Percentiles rank a stretch among this genome's conserved stretches.
These are phyloP conservation scores for Phaseolus coccineus DNA, from an alignment of 331 rosid genomes.

Conservation along the genomic window DNA sequence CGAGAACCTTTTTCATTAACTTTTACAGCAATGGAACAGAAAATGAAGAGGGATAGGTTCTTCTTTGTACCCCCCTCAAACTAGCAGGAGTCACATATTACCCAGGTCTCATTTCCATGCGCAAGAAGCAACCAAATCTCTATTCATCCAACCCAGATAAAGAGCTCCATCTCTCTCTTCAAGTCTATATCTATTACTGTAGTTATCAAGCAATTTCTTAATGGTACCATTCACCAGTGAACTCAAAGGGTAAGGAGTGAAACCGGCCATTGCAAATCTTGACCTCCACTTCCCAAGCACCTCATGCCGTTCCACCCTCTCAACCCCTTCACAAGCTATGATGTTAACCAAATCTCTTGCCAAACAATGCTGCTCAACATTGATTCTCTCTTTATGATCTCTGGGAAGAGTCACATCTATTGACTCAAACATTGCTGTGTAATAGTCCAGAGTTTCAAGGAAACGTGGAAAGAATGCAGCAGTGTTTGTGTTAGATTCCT, in stretches of 20 bases:
- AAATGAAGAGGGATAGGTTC: constrained; percentile 25
- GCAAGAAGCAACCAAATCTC: constrained; percentile 94
- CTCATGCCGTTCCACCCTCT: constrained; percentile 95
- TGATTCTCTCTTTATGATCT: constrained; percentile 79
- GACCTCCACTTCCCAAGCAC: constrained; percentile 88
- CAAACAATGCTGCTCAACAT: constrained; percentile 96
- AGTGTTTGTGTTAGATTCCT: constrained; percentile 90
- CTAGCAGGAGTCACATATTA: constrained; percentile 11
- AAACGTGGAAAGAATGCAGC: constrained; percentile 86
- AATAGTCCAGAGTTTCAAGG: constrained; percentile 75
- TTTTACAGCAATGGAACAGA: constrained; percentile 42
- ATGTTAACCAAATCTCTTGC: constrained; percentile 94
- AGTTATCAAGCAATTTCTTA: constrained; percentile 77
- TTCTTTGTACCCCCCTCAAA: neutral
- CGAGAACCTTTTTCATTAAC: constrained; percentile 40
- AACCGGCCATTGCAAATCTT: constrained; percentile 95
- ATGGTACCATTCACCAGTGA: constrained; percentile 90
- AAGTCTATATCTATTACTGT: constrained; percentile 77
- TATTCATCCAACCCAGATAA: constrained; percentile 96
- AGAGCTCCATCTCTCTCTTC: constrained; percentile 85
- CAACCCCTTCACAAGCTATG: constrained; percentile 91
- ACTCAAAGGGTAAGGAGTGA: constrained; percentile 89
- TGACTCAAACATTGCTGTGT: constrained; percentile 91
- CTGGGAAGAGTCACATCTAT: constrained; percentile 86
- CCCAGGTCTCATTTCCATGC: constrained; percentile 79